Conservation (phyloP, 148 eudicot species). For the Bassia scoparia region DNA sequence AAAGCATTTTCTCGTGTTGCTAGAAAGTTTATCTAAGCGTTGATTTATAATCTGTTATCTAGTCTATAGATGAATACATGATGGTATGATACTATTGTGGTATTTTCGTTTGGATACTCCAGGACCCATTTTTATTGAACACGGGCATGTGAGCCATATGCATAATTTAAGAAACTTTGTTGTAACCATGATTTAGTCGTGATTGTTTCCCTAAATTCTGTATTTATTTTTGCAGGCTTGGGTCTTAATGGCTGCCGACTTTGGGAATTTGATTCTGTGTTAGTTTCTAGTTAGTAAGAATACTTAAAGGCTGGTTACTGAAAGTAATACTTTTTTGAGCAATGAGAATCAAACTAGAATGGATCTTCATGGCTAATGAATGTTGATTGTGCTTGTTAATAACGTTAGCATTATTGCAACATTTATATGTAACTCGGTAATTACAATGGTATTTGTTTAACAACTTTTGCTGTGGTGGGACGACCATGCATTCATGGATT, state of each 20-base stretch:
- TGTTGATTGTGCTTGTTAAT: constrained; percentile 11
- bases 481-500: too few relatives aligned
- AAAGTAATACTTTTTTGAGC: constrained; percentile 11
- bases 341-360: not conserved
- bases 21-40: not conserved
- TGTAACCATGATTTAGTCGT: not conserved
- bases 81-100: too few relatives aligned
- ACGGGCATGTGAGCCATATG: too few relatives aligned
- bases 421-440: not conserved
- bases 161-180: too few relatives aligned
- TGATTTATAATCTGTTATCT: not conserved
- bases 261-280: not conserved
- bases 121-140: not conserved
- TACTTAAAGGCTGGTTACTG: not conserved
- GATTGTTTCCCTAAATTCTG: not conserved
- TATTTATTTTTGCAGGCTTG: constrained; percentile 18
- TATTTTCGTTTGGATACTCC: too few relatives aligned
- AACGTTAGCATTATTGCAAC: constrained; percentile 13
- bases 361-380: not conserved
- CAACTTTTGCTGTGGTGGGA: not conserved
- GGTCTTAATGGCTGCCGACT: not conserved
- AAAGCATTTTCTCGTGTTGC: not conserved
- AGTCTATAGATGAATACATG: too few relatives aligned
- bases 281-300: constrained; percentile 14
- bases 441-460: not conserved